Evolutionary conservation across 2,329 filamentous ascomycete genomes (phyloP), one percentile per base, ranked within the genome.

Genomic region (Neopestalotiopsis sp.): DNA sequence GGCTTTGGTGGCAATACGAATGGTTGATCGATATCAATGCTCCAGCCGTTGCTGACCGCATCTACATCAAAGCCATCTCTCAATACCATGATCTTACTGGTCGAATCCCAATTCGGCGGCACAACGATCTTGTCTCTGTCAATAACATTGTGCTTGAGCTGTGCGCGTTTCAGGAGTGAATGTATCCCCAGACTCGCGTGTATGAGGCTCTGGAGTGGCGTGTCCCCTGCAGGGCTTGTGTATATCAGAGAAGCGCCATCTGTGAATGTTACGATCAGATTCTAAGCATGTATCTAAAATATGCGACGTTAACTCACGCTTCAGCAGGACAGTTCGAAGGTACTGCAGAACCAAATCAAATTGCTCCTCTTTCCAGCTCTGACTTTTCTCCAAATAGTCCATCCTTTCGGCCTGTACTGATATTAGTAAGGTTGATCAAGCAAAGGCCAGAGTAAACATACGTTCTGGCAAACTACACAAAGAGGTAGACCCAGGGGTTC

Each of bases 321-420:
- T 95, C 71, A 99, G 85, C 57, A 99, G 83, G 53, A 97, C 90
- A 0, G 96, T 98, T 73, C 96, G 90, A 76, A 99, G 84, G 79
- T 95, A 97, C 78, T 99, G 96, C 69, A 98, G 87, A 58, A 99
- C 93, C 73, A 96, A 95, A 79, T 99, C 96, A 76, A 99, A 99
- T 75, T 97, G 92, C 73, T 97, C 94, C 80, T 99, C 96, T 81
- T 94, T 95, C 94, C 95, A 99, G 14, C 92, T 90, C 69, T 95
- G 91, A 65, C 94, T 95, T 79, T 93, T 94, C 81, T 98, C 96
- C 69, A 99, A 81, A 53, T 90, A 88, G 77, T 98, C 95, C 79
- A 98, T 97, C 79, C 93, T 94, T 81, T 97, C 94, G 14, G 94
- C 89, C 91, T 94, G 73, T 42, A 30, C 7, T 28, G 30, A 32